Percentiles rank a stretch among this genome's conserved stretches.
Evolutionary conservation across 176 grass and related monocot species (phyloP).

Genomic region (Oryza officinalis): DNA sequence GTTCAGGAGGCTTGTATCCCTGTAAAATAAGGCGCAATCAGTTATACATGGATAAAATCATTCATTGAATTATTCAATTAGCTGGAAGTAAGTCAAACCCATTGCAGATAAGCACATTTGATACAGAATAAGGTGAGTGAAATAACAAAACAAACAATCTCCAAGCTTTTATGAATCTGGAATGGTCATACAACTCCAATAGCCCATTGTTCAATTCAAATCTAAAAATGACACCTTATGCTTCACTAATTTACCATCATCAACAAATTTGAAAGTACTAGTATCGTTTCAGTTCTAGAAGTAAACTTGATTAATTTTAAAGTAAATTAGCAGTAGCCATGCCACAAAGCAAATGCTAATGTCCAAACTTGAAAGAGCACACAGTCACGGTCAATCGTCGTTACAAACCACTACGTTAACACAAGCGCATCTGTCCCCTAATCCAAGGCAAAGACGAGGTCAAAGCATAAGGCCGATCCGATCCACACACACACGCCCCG

Average conservation of each 20-base stretch:
- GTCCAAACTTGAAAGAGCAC: background rate
- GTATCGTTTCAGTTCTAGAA: background rate
- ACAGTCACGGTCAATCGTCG: background rate
- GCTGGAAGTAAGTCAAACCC: background rate
- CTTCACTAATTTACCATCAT: background rate
- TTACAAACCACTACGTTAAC: background rate
- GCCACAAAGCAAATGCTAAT: background rate
- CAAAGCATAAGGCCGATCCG: background rate
- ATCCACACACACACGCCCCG: background rate
- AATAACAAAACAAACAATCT: background rate
- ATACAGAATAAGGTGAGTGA: background rate
- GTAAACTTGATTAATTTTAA: too few species aligned
- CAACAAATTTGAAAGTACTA: background rate
- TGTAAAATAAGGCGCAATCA: background rate
- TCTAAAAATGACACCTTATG: background rate
- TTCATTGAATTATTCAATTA: background rate
- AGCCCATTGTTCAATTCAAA: background rate
- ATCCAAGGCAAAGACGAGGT: background rate
- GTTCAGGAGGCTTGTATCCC: slow-evolving; percentile 56
- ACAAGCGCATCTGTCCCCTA: background rate
- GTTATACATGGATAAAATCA: background rate
- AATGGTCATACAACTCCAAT: background rate
- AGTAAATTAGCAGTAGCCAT: background rate
- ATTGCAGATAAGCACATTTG: background rate
- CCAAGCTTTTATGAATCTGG: background rate